These are phyloP conservation scores for Rubus idaeus DNA, from an alignment of 306 rosid species.

Conservation along the genomic window DNA sequence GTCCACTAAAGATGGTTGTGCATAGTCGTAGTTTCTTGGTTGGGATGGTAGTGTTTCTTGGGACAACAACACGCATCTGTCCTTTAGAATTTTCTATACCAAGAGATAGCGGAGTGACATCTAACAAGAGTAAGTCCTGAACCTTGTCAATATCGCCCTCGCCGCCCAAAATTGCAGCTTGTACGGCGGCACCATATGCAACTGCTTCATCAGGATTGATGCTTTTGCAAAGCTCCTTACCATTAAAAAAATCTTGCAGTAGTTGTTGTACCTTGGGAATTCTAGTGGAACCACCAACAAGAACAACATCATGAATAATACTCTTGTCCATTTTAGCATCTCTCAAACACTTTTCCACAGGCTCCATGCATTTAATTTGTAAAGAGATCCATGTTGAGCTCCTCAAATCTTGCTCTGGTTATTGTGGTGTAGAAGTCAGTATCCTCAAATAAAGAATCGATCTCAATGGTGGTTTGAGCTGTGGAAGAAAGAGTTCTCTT, in stretches of 20 bases:
- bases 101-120: conserved; percentile 3
- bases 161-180: conserved; percentile 10
- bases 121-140: neutral
- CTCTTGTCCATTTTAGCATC: neutral
- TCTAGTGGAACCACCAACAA: neutral
- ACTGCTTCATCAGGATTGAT: neutral
- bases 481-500: conserved; percentile 12
- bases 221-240: neutral
- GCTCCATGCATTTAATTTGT: neutral
- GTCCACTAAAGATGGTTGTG: too few relatives aligned
- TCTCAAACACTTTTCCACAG: neutral
- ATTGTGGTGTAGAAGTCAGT: neutral
- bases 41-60: conserved; percentile 17
- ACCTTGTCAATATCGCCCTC: neutral
- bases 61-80: neutral
- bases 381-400: neutral
- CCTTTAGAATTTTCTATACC: conserved; percentile 2
- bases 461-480: neutral
- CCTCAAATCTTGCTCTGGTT: neutral
- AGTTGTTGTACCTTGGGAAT: neutral
- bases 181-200: neutral
- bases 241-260: neutral
- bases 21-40: neutral
- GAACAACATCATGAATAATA: neutral
- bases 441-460: neutral